Conservation (phyloP, 495 filamentous ascomycete species). For the Neurospora intermedia region DNA sequence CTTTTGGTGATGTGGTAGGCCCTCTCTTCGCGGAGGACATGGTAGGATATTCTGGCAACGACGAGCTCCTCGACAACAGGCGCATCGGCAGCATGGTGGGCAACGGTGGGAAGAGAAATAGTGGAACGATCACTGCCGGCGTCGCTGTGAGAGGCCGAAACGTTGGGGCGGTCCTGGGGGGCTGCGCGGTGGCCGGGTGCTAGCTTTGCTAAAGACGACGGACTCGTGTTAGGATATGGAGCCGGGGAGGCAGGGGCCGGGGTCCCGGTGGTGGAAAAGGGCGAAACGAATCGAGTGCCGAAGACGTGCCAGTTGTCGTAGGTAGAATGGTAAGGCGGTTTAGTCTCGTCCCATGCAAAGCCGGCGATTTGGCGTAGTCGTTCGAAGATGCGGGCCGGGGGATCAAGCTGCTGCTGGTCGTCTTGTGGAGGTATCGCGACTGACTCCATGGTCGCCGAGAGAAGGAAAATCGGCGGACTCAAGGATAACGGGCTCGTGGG, state of each 20-base stretch:
- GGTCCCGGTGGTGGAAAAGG: slow-evolving; percentile 21
- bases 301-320: slow-evolving; percentile 63
- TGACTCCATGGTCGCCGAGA: slow-evolving; percentile 35
- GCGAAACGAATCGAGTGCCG: slow-evolving; percentile 37
- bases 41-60: slow-evolving; percentile 67
- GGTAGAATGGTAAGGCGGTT: slow-evolving; percentile 65
- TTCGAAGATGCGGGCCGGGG: slow-evolving; percentile 61
- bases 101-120: slow-evolving; percentile 20
- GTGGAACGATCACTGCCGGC: slow-evolving; percentile 28
- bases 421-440: slow-evolving; percentile 27
- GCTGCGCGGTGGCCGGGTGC: slow-evolving; percentile 19
- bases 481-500: slow-evolving; percentile 18
- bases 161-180: slow-evolving; percentile 24
- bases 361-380: slow-evolving; percentile 59
- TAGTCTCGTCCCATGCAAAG: slow-evolving; percentile 64
- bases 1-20: slow-evolving; percentile 70
- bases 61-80: slow-evolving; percentile 41
- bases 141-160: slow-evolving; percentile 23
- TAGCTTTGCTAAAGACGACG: slow-evolving; percentile 21
- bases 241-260: slow-evolving; percentile 16
- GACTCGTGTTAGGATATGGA: slow-evolving; percentile 14
- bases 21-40: slow-evolving; percentile 69
- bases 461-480: slow-evolving; percentile 8
- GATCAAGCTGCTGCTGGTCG: slow-evolving; percentile 55
- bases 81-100: slow-evolving; percentile 17